Base-by-base conservation (phyloP, 345 rosid species). In the Pugionium cornutum region DNA sequence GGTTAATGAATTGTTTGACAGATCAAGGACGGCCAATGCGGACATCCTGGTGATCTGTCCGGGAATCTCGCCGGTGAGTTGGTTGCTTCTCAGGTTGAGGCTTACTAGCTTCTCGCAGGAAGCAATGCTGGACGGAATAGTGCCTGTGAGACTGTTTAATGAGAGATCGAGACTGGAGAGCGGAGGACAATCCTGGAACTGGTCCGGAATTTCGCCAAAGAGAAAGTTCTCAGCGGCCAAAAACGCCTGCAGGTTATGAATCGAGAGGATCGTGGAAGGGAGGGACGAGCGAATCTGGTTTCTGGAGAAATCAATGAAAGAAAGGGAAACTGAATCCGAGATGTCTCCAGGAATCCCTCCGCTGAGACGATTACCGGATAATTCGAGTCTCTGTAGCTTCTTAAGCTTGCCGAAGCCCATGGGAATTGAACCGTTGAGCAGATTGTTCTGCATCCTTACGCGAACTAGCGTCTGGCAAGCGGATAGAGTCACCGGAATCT, bases 111-210 rank as follows among this genome's bases (percentile, higher is more conserved):
- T 92, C 79, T 76, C 81, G 60, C 98, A 88, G 7, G 97, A 89
- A 69, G 90, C 96, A 68, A 89, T 81, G 86, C 95, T 86, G 6
- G 84, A 62, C 1, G 97, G 98, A 43, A 92, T 86, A 53, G 51
- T 72, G 46, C 98, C 91, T n/a, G 79, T 66, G 36, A 92, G 75
- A 71, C 47, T 79, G 81, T 89, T 92, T 43, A 84, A 78, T 32
- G 97, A 89, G 66, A 92, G 90, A 76, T 92, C 98, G 48, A 92
- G 88, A 60, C 66, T 77, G 3, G 89, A 78, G 46, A 92, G 97
- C 2, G 94, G 77, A 74, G 97, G 97, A 66, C 91, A 86, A 69
- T 86, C 98, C 77, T 92, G 98, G 76, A 89, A 89, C 63, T 82
- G 91, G 42, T 84, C 91, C 0, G 98, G 98, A 57, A 92, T 61